Percentiles rank a stretch among this genome's conserved stretches.
Evolutionary conservation across 805 yeast genomes (phyloP).

Genomic region (Deakozyma indianensis): DNA sequence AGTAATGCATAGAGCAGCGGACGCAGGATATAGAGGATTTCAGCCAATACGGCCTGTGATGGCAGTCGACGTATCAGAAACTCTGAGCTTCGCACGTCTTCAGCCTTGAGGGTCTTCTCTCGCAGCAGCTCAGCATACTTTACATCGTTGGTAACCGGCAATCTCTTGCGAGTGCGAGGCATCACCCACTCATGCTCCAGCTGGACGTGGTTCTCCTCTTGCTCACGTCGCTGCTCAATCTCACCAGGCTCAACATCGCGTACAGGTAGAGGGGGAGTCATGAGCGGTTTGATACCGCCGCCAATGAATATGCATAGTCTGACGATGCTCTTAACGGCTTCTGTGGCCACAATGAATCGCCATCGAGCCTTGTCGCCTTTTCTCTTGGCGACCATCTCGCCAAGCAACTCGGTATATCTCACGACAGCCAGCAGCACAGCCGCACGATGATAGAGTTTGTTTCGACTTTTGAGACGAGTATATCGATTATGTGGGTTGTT

Average conservation of each 20-base stretch:
- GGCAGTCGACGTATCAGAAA: slow-evolving; percentile 17
- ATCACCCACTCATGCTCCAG: slow-evolving; percentile 8
- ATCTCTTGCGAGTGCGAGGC: slow-evolving; percentile 15
- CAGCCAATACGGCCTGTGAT: slow-evolving; percentile 16
- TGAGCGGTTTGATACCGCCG: slow-evolving; percentile 16
- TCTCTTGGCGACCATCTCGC: slow-evolving; percentile 23
- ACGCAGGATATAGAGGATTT: slow-evolving; percentile 22
- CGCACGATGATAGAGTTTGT: slow-evolving; percentile 14
- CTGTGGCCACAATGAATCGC: slow-evolving; percentile 18
- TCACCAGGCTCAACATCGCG: slow-evolving; percentile 22
- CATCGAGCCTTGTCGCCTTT: slow-evolving; percentile 17
- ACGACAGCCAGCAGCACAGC: slow-evolving; percentile 18
- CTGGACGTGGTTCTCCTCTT: not conserved
- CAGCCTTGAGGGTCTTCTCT: slow-evolving; percentile 17
- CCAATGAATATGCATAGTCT: slow-evolving; percentile 17
- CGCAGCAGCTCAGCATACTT: slow-evolving; percentile 12
- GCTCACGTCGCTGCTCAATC: slow-evolving; percentile 8
- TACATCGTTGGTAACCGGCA: slow-evolving; percentile 10
- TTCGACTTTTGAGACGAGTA: slow-evolving; percentile 9
- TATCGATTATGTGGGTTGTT: slow-evolving; percentile 17
- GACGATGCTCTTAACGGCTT: slow-evolving; percentile 18
- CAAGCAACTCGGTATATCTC: slow-evolving; percentile 22
- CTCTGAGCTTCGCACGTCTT: slow-evolving; percentile 19
- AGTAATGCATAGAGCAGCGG: slow-evolving; percentile 25
- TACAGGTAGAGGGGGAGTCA: slow-evolving; percentile 19